Evolutionary conservation across 108 stramenopile genomes (phyloP), one percentile per base, ranked within the genome.

Genomic region (Phaeodactylum tricornutum): DNA sequence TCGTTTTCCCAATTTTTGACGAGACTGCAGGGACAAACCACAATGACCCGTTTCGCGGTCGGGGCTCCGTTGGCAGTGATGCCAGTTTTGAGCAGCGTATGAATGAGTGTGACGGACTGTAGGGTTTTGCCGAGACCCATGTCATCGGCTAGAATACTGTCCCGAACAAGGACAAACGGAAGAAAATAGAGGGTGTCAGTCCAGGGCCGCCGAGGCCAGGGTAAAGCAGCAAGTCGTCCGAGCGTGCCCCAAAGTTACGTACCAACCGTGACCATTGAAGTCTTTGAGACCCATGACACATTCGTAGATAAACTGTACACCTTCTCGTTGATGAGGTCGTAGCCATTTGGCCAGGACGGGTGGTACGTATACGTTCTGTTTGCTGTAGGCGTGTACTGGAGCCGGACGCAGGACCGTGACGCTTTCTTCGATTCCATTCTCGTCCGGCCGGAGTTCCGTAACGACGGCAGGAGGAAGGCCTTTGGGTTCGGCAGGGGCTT

Each of bases 1-100:
- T 99, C 98, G 53, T 92, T 89, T 52, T 89, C 94, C 96, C 98
- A 98, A 57, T 98, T 99, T 53, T 92, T 94, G 52, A 99, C 96
- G 1, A 99, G 72, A 28, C 84, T 82, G 69, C 95, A 96, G 17
- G 98, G 98, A 47, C 93, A 95, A 6, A 95, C 87, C 16, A 99
- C 89, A 57, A 97, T 78, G 59, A 79, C 79, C 16, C 93, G 76
- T 52, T 88, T 85, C 47, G 81, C 93, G 15, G 87, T 84, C 3
- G 87, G 84, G 53, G 48, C 64, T 30, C 85, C 84, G 47, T 92
- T 70, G 29, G 75, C 75, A 3, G 79, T 81, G 28, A 88, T 74
- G 29, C 82, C 75, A 5, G 94, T 92, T 62, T 95, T 87, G 44
- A 99, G 75, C n/a, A 95, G 65, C 8, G 98, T 96, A 66, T 87